Percentiles rank a stretch among this genome's conserved stretches.
These are phyloP conservation scores for Schoenoplectus tabernaemontani DNA, from an alignment of 202 grass and related monocot species.

Conservation along the genomic window DNA sequence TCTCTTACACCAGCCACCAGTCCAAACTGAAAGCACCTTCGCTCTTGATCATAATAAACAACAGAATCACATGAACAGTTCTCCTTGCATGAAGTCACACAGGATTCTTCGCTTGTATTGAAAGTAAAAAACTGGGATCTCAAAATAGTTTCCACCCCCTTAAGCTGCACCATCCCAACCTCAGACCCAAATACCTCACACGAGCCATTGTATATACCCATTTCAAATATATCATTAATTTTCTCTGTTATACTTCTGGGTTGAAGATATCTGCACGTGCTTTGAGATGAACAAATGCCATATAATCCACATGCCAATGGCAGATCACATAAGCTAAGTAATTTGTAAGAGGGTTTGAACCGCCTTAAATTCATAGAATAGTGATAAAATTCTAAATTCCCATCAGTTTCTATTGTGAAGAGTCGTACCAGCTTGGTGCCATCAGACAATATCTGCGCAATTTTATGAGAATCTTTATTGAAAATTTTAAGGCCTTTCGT, in stretches of 20 bases:
- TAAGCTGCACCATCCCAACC: conserved; percentile 33
- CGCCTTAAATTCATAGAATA: conserved; percentile 8
- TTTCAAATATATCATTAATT: conserved; percentile 18
- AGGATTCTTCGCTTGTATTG: conserved; percentile 29
- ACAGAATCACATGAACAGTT: conserved; percentile 30
- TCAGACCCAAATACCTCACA: conserved; percentile 6
- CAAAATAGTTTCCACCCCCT: conserved; percentile 39
- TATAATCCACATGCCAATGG: conserved; percentile 51
- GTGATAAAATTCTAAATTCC: conserved; percentile 50
- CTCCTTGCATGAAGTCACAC: conserved; percentile 31
- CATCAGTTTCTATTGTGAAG: conserved; percentile 36
- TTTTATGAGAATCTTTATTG: conserved; percentile 19
- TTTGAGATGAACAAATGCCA: conserved; percentile 39
- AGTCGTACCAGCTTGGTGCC: conserved; percentile 26
- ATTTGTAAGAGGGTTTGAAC: conserved; percentile 40
- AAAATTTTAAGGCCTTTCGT: conserved; percentile 45
- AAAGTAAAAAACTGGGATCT: background rate
- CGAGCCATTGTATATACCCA: conserved; percentile 10
- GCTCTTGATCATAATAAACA: background rate
- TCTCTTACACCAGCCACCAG: conserved; percentile 48
- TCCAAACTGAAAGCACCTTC: conserved; percentile 42
- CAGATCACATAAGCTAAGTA: conserved; percentile 52
- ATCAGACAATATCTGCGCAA: conserved; percentile 34
- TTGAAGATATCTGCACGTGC: conserved; percentile 27
- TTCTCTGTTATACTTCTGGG: background rate